Evolutionary conservation across 2,329 filamentous ascomycete genomes (phyloP).

Genomic region (Botrytis cinerea): DNA sequence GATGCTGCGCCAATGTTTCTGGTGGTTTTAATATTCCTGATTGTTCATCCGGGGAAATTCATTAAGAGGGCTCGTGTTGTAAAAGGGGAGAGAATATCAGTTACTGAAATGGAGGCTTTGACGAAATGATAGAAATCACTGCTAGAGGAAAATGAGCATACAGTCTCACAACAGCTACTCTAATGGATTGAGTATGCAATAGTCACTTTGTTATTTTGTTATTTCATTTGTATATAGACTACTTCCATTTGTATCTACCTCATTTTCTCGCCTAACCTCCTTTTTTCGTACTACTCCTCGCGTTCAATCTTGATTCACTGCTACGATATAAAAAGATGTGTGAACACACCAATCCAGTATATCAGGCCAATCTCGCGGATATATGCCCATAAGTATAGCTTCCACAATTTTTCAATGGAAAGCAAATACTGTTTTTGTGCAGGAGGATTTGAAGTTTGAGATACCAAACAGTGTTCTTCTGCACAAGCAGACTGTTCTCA

Average conservation of each 20-base stretch:
- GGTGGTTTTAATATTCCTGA: neutral
- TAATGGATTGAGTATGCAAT: neutral
- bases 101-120: neutral
- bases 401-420: neutral
- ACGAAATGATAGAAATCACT: neutral
- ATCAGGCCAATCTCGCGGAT: neutral
- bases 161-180: neutral
- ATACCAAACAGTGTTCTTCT: neutral
- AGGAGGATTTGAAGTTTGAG: neutral
- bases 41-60: constrained; percentile 10
- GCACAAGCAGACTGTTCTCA: neutral
- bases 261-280: neutral
- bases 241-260: neutral
- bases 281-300: neutral
- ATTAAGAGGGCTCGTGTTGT: neutral
- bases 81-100: neutral
- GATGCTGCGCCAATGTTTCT: constrained; percentile 10
- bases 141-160: neutral
- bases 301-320: neutral
- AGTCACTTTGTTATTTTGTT: neutral
- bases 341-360: neutral
- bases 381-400: neutral
- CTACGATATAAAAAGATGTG: neutral
- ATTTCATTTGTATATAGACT: neutral
- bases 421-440: neutral